phyloP scores from a whole-genome alignment of 2,329 filamentous ascomycete genomes.

The Colletotrichum shisoi region DNA sequence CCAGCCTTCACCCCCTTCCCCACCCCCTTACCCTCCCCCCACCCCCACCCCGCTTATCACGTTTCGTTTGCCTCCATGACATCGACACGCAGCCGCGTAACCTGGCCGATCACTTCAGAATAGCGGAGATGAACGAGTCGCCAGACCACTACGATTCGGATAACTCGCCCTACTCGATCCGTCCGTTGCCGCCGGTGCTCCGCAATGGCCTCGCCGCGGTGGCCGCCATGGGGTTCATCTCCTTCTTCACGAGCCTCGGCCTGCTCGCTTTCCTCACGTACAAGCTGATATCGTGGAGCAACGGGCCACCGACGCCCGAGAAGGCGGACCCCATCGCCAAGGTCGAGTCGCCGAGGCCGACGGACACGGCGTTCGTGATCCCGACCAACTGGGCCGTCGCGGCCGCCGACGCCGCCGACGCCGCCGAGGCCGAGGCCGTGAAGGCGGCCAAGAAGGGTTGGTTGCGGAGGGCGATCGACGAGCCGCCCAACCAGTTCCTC shows the following conservation, averaged over 20 bases:
- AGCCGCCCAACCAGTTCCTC: constrained; percentile 70
- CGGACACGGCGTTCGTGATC: constrained; percentile 42
- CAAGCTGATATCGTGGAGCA: constrained; percentile 50
- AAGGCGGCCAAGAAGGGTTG: constrained; percentile 28
- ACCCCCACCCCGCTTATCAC: no score
- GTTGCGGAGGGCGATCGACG: constrained; percentile 43
- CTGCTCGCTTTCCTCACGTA: constrained; percentile 49
- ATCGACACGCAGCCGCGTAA: constrained; percentile 19
- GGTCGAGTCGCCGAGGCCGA: constrained; percentile 38
- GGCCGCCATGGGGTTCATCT: constrained; percentile 49
- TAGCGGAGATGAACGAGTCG: constrained; percentile 39
- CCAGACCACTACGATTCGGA: constrained; percentile 43
- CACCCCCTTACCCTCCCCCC: no score
- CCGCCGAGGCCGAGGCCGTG: constrained; percentile 9
- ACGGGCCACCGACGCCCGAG: constrained; percentile 39
- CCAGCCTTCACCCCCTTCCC: no score
- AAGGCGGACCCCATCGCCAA: constrained; percentile 14
- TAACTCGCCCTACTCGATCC: constrained; percentile 45
- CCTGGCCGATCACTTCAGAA: constrained; percentile 29
- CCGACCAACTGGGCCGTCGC: constrained; percentile 42
- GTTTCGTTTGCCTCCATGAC: background rate
- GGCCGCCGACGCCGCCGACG: constrained; percentile 22
- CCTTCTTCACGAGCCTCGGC: constrained; percentile 48
- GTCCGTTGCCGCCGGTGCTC: constrained; percentile 49
- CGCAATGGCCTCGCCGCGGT: constrained; percentile 51